Conservation (phyloP, 306 rosid genomes). For the Dryas drummondii region DNA sequence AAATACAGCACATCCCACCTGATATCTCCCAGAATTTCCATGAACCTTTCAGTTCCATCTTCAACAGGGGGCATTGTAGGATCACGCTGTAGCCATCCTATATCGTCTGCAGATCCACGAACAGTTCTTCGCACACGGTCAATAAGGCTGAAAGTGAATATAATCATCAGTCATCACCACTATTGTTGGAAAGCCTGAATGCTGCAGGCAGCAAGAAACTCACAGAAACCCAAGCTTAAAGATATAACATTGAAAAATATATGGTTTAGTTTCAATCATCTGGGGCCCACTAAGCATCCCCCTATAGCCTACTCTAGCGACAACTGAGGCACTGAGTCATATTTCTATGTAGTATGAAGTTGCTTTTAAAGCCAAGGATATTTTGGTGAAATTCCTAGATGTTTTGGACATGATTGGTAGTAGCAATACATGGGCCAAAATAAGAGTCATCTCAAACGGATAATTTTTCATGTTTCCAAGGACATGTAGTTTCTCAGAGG, state of each 20-base stretch:
- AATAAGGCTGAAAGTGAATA: conserved; percentile 59
- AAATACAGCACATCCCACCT: conserved; percentile 42
- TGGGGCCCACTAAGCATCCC: background rate
- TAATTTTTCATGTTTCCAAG: conserved; percentile 3
- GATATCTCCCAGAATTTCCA: conserved; percentile 67
- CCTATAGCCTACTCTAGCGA: background rate
- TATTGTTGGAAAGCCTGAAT: conserved; percentile 4
- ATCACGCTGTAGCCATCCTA: conserved; percentile 94
- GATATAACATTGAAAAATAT: background rate
- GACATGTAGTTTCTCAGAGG: background rate
- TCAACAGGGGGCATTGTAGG: conserved; percentile 78
- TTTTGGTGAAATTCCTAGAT: background rate
- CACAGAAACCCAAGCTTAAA: background rate
- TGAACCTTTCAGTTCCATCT: conserved; percentile 84
- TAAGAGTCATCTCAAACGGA: background rate
- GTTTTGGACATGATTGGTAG: background rate
- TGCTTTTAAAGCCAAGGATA: background rate
- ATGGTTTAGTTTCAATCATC: background rate
- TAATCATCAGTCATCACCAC: conserved; percentile 28
- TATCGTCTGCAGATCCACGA: conserved; percentile 92
- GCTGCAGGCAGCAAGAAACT: background rate
- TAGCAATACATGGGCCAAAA: background rate
- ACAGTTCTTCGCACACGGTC: conserved; percentile 86
- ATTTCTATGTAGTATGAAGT: background rate
- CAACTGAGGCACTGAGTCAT: background rate